Evolutionary conservation across 106 monocot genomes (phyloP).

Genomic region (Dendrobium officinale): DNA sequence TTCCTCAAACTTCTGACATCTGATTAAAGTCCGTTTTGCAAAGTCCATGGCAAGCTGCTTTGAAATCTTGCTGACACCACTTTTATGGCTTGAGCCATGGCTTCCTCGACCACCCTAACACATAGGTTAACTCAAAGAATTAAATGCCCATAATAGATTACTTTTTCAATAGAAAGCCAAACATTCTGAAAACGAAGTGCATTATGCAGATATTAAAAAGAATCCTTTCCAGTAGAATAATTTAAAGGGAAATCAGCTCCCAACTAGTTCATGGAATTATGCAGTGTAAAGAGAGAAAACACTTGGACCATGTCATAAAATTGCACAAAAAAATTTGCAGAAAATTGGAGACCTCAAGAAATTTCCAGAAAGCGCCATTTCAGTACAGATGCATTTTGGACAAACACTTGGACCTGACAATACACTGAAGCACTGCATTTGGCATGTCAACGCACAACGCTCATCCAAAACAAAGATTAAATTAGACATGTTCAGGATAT

Average conservation of each 20-base stretch:
- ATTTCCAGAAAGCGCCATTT: too few relatives aligned
- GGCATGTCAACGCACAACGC: too few relatives aligned
- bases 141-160: not conserved
- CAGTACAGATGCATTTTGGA: too few relatives aligned
- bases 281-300: not conserved
- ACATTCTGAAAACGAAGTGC: not conserved
- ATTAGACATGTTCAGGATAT: too few relatives aligned
- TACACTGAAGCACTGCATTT: too few relatives aligned
- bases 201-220: not conserved
- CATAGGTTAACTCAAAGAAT: not conserved
- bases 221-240: not conserved
- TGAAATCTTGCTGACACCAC: constrained; percentile 55
- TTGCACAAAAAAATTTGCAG: too few relatives aligned
- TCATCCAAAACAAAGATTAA: too few relatives aligned
- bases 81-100: constrained; percentile 58
- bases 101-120: constrained; percentile 56
- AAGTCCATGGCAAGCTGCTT: constrained; percentile 73
- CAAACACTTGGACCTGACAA: too few relatives aligned
- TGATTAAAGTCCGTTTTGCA: constrained; percentile 67
- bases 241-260: not conserved
- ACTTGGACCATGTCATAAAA: too few relatives aligned
- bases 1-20: constrained; percentile 63
- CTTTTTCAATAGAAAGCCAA: not conserved
- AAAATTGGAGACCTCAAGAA: too few relatives aligned
- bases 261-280: not conserved